Percentiles rank a stretch among this genome's conserved stretches.
Conservation (phyloP, 176 grass and related monocot species). For the Musa schizocarpa region DNA sequence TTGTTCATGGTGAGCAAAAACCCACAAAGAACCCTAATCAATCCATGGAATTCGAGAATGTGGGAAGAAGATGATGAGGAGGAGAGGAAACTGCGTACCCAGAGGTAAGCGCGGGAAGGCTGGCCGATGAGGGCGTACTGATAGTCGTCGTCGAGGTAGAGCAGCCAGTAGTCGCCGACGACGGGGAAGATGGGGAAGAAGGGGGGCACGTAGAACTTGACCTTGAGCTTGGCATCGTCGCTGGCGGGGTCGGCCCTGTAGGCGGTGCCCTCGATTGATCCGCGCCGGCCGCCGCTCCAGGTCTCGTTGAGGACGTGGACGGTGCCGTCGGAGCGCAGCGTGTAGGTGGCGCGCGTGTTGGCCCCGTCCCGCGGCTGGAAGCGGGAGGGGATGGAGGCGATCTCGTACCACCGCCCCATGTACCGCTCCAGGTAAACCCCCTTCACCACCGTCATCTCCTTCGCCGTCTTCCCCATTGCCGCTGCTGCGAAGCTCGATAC, state of each 20-base stretch:
- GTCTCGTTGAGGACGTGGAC: conserved; percentile 92
- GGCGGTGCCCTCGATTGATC: conserved; percentile 68
- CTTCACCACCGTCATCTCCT: conserved; percentile 59
- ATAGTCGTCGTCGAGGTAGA: conserved; percentile 59
- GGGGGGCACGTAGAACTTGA: conserved; percentile 91
- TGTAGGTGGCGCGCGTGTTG: conserved; percentile 71
- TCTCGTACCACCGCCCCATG: conserved; percentile 97
- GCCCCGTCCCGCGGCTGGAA: conserved; percentile 75
- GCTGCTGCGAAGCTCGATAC: not conserved
- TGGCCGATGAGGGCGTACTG: conserved; percentile 70
- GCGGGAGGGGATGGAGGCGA: conserved; percentile 57
- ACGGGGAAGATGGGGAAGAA: conserved; percentile 79
- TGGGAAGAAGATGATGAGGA: not conserved
- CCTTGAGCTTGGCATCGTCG: conserved; percentile 95
- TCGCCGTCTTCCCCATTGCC: conserved; percentile 8
- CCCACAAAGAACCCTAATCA: no score
- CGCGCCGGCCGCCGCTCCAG: conserved; percentile 54
- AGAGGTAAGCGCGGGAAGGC: conserved; percentile 79
- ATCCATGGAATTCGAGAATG: no score
- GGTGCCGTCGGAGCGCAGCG: conserved; percentile 52
- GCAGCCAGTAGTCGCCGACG: conserved; percentile 82
- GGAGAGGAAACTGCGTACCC: conserved; percentile 29
- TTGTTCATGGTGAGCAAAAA: no score
- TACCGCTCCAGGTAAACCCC: conserved; percentile 59
- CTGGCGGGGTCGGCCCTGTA: conserved; percentile 60